Conservation (phyloP, 2,329 filamentous ascomycete genomes). For the Sarocladium oryzae region DNA sequence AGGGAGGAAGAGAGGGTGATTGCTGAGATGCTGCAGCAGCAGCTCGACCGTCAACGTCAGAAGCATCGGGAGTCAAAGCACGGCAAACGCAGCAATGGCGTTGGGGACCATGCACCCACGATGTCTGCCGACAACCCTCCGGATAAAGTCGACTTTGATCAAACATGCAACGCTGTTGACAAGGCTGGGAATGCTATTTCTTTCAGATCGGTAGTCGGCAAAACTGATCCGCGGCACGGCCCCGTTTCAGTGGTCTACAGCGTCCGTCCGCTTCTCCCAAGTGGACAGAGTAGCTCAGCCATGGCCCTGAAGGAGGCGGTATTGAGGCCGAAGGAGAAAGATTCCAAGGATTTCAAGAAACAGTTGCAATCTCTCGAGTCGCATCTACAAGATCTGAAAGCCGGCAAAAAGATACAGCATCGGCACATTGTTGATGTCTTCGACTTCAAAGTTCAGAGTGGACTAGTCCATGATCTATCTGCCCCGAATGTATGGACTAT, state of each 20-base stretch:
- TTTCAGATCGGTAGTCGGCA: constrained; percentile 67
- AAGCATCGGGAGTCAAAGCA: constrained; percentile 58
- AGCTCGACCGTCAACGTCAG: constrained; percentile 60
- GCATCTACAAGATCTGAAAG: constrained; percentile 67
- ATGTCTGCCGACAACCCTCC: constrained; percentile 14
- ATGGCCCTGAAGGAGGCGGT: constrained; percentile 68
- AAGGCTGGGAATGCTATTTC: constrained; percentile 54
- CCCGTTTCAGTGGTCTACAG: constrained; percentile 63
- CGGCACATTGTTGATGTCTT: constrained; percentile 72
- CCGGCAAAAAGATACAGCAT: constrained; percentile 67
- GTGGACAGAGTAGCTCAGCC: constrained; percentile 50
- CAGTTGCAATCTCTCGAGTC: constrained; percentile 71
- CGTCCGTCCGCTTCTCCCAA: constrained; percentile 60
- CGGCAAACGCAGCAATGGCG: constrained; percentile 45
- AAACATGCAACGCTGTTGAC: constrained; percentile 57
- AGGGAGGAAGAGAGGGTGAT: constrained; percentile 65
- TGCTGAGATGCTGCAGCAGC: constrained; percentile 64
- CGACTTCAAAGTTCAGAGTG: constrained; percentile 71
- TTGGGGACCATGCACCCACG: constrained; percentile 17
- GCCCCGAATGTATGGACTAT: constrained; percentile 56
- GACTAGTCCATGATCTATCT: constrained; percentile 31
- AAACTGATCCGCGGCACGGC: constrained; percentile 58
- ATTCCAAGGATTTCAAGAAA: constrained; percentile 62
- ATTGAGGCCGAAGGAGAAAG: constrained; percentile 48
- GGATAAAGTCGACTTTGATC: constrained; percentile 56